A percentile compares a stretch with the other conserved stretches of the same genome.
phyloP scores from a whole-genome alignment of 306 rosid genomes.

The Pachyrhizus erosus region DNA sequence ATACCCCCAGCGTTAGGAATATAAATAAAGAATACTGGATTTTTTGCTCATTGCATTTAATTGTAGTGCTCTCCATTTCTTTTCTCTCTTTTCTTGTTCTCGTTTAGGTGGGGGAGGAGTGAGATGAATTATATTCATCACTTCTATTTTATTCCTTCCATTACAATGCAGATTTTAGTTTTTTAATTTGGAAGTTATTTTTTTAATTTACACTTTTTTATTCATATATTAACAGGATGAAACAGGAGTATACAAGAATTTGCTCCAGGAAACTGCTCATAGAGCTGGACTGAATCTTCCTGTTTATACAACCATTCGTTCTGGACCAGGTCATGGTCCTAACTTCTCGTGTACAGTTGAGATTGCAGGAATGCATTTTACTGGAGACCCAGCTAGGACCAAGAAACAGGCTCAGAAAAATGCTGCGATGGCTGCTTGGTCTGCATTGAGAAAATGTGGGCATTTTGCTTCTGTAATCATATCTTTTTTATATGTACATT shows the following conservation, averaged over 20 bases:
- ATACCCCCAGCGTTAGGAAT: background rate
- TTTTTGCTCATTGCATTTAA: slow-evolving; percentile 10
- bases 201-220: background rate
- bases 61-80: background rate
- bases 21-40: slow-evolving; percentile 10
- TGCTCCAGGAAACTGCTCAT: slow-evolving; percentile 92
- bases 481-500: slow-evolving; percentile 21
- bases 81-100: background rate
- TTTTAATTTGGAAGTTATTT: background rate
- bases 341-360: slow-evolving; percentile 75
- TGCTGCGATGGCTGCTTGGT: slow-evolving; percentile 89
- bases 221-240: slow-evolving; percentile 61
- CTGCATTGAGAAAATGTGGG: slow-evolving; percentile 72
- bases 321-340: slow-evolving; percentile 76
- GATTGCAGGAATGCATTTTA: slow-evolving; percentile 78
- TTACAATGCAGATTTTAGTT: background rate
- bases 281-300: slow-evolving; percentile 88
- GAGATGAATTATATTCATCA: slow-evolving; percentile 25
- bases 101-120: background rate
- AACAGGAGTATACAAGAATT: slow-evolving; percentile 85
- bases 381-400: slow-evolving; percentile 72
- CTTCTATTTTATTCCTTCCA: slow-evolving; percentile 6
- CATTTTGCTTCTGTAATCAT: slow-evolving; percentile 28
- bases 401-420: slow-evolving; percentile 91
- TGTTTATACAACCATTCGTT: slow-evolving; percentile 67